Base-by-base conservation (phyloP, 2,329 filamentous ascomycete species). In the Ceratocystis harringtonii region DNA sequence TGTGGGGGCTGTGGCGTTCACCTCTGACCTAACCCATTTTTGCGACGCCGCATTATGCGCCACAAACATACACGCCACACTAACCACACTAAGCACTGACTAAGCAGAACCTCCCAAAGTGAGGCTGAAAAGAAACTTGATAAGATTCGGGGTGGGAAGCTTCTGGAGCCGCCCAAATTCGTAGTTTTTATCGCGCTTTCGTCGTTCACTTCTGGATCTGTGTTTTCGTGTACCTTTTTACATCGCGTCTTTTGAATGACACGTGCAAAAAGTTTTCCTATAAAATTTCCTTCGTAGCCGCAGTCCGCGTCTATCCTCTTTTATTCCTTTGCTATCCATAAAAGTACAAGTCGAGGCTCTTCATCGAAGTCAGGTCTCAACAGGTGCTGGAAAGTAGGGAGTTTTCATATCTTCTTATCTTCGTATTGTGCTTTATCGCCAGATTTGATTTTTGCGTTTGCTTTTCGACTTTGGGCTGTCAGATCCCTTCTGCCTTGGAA, bases 141-240 rank as follows among this genome's bases (percentile, higher is more conserved):
- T 61, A 62, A 61, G 64, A 48, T 62, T 55, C 19, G 55, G 44
- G 36, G 61, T 44, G 61, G 61, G 65, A 66, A 66, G 61, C 61
- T 66, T 66, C 65, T 66, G 61, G 60, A 55, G 52, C 44, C 55
- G 64, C 45, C 45, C 43, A 50, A 3, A 7, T 45, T 60, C 44
- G 41, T 19, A 19, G 36, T 60, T 43, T 28, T 62, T 64, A 64
- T 52, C 57, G 63, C 28, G 48, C 52, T 22, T 17, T 60, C 28
- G 32, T 60, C 45, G 45, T n/a, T 58, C 15, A 44, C 25, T n/a
- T 19, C 25, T n/a, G 6, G 25, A 22, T n/a, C 10, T 36, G 17
- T 15, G 25, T 36, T 30, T 30, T n/a, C 28, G 28, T 58, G 64
- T 17, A 17, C 1, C 8, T 32, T 62, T 62, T 62, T n/a, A 3